Percentiles rank a stretch among this genome's conserved stretches.
phyloP scores from a whole-genome alignment of 768 basidiomycete genomes.

The Leccinum olivaceopallidum region DNA sequence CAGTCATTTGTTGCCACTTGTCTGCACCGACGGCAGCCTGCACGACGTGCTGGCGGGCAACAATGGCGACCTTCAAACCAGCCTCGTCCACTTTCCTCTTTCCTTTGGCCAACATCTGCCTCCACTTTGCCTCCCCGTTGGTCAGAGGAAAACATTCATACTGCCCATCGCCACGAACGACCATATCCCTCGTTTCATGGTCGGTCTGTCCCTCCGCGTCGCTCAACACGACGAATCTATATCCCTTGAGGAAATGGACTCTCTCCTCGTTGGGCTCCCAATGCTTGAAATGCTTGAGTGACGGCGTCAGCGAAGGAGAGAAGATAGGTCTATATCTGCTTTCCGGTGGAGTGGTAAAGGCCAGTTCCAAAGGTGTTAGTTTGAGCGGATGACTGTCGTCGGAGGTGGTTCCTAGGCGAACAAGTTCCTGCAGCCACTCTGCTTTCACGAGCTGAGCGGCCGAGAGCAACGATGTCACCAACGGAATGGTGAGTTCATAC shows the following conservation, averaged over 20 bases:
- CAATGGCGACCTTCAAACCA: conserved; percentile 48
- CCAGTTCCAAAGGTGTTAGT: conserved; percentile 46
- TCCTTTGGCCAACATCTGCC: conserved; percentile 50
- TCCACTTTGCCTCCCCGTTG: conserved; percentile 50
- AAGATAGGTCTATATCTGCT: conserved; percentile 62
- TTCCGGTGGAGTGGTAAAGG: conserved; percentile 50
- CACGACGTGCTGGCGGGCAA: conserved; percentile 52
- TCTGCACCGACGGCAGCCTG: conserved; percentile 50
- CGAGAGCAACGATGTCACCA: conserved; percentile 61
- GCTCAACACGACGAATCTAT: conserved; percentile 60
- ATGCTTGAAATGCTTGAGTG: conserved; percentile 50
- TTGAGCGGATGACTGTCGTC: conserved; percentile 35
- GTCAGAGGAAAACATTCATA: conserved; percentile 62
- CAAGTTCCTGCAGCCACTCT: conserved; percentile 66
- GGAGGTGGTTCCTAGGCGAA: conserved; percentile 48
- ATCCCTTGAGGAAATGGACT: conserved; percentile 49
- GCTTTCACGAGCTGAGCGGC: conserved; percentile 59
- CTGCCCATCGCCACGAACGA: conserved; percentile 58
- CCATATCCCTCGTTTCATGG: conserved; percentile 50
- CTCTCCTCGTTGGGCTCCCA: conserved; percentile 75
- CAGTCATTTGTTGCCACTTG: conserved; percentile 53
- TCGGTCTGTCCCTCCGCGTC: conserved; percentile 54
- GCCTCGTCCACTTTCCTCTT: conserved; percentile 46
- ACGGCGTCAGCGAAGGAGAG: conserved; percentile 45
- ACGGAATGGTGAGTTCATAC: conserved; percentile 46